A percentile compares a stretch with the other conserved stretches of the same genome.
These are phyloP conservation scores for Chaetomium sp. DNA, from an alignment of 2,329 filamentous ascomycete species.

Conservation along the genomic window DNA sequence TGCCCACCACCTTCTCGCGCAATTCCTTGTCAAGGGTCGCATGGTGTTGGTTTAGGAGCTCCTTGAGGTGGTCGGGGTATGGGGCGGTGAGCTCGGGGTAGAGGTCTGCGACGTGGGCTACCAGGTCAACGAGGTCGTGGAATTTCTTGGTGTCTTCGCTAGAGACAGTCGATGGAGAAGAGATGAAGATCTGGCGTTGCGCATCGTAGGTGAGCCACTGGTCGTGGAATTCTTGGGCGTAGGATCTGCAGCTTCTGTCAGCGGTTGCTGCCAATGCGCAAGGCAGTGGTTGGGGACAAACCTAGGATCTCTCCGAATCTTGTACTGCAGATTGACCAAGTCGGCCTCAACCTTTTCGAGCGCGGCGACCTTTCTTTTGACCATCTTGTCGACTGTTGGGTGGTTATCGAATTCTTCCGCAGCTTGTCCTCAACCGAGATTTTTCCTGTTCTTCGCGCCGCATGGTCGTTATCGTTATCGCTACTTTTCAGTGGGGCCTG, in stretches of 20 bases:
- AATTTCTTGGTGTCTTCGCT: constrained; percentile 80
- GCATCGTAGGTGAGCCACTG: constrained; percentile 44
- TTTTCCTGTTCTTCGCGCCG: constrained; percentile 10
- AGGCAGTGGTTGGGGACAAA: constrained; percentile 45
- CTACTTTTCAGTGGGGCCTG: constrained; percentile 19
- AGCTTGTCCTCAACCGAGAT: constrained; percentile 14
- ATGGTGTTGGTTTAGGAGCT: constrained; percentile 81
- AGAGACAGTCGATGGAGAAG: constrained; percentile 76
- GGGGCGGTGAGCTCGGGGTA: constrained; percentile 77
- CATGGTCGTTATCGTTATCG: constrained; percentile 31
- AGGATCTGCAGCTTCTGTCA: constrained; percentile 60
- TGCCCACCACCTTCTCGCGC: constrained; percentile 91
- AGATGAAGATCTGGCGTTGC: constrained; percentile 87
- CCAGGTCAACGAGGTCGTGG: constrained; percentile 88
- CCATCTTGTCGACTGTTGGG: constrained; percentile 54
- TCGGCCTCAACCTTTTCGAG: constrained; percentile 96
- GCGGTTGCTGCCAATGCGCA: not conserved
- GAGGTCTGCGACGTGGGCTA: constrained; percentile 91
- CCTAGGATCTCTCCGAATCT: constrained; percentile 83
- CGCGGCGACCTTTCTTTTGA: constrained; percentile 85
- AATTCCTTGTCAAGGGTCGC: constrained; percentile 78
- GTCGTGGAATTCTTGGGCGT: constrained; percentile 76
- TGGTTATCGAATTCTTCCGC: not conserved
- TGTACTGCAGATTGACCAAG: constrained; percentile 86
- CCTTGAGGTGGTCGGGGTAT: constrained; percentile 80